phyloP scores from a whole-genome alignment of 1,139 yeast species.

The Debaryomyces udenii region DNA sequence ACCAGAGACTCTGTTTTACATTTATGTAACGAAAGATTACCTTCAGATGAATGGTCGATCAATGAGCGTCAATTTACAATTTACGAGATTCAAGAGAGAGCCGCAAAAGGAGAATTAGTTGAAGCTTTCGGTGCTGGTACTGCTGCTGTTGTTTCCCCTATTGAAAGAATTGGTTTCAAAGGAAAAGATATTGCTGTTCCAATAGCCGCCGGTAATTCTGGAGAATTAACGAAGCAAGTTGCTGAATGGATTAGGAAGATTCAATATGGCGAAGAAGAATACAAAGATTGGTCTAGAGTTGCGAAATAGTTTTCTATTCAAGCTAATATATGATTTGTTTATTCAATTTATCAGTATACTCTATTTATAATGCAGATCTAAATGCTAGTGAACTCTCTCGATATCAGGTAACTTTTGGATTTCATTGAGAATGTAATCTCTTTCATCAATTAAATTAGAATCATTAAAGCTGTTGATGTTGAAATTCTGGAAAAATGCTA shows the following conservation, averaged over 20 bases:
- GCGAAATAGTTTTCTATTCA: conserved; percentile 25
- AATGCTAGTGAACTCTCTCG: conserved; percentile 21
- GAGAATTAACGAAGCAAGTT: conserved; percentile 74
- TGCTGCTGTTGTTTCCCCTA: conserved; percentile 95
- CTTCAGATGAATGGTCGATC: conserved; percentile 74
- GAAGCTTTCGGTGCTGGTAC: conserved; percentile 98
- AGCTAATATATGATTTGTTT: conserved; percentile 5
- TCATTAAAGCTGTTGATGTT: conserved; percentile 68
- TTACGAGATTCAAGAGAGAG: conserved; percentile 74
- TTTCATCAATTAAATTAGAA: conserved; percentile 72
- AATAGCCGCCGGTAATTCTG: conserved; percentile 76
- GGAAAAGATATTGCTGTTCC: conserved; percentile 77
- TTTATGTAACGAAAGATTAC: conserved; percentile 73
- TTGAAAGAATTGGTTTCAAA: conserved; percentile 80
- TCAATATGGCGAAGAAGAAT: conserved; percentile 83
- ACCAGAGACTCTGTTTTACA: conserved; percentile 87
- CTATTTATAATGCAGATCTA: conserved; percentile 9
- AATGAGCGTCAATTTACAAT: conserved; percentile 84
- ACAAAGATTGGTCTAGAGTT: conserved; percentile 62
- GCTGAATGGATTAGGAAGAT: conserved; percentile 84
- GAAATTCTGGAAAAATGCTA: conserved; percentile 69
- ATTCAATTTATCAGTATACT: conserved; percentile 2
- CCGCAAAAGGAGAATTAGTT: conserved; percentile 77
- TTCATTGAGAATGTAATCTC: conserved; percentile 75
- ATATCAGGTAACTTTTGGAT: conserved; percentile 67